A percentile compares a stretch with the other conserved stretches of the same genome.
Conservation (phyloP, 164 flowering plant genomes). For the Pachysandra terminalis region DNA sequence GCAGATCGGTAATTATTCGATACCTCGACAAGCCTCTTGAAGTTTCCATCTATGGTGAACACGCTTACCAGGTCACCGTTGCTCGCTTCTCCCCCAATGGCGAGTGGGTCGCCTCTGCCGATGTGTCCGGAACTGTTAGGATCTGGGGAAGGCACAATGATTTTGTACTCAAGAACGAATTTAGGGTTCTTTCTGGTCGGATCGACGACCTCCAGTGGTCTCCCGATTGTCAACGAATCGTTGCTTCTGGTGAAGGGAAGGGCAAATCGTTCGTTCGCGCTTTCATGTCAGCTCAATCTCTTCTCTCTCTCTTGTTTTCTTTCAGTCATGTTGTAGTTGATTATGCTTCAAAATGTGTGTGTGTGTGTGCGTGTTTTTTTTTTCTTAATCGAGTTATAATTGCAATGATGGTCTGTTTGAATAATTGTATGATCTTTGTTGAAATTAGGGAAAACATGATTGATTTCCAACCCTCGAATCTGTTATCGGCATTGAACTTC, state of each 20-base stretch:
- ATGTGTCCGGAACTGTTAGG: slow-evolving; percentile 82
- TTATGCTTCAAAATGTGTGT: too few species aligned
- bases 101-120: slow-evolving; percentile 99
- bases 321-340: background rate
- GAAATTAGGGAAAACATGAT: too few species aligned
- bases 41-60: slow-evolving; percentile 75
- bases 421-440: too few species aligned
- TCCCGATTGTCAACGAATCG: slow-evolving; percentile 77
- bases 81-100: slow-evolving; percentile 95
- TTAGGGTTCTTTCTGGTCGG: slow-evolving; percentile 80
- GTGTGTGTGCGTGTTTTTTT: too few species aligned
- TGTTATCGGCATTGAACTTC: too few species aligned
- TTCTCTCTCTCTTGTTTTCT: background rate
- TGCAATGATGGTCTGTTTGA: background rate
- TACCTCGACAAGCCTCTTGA: slow-evolving; percentile 69
- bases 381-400: too few species aligned
- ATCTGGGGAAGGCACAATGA: slow-evolving; percentile 86
- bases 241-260: slow-evolving; percentile 91
- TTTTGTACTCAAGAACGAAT: slow-evolving; percentile 80
- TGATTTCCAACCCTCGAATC: too few species aligned
- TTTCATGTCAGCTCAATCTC: slow-evolving; percentile 56
- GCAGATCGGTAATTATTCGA: slow-evolving; percentile 80
- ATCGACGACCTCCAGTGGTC: slow-evolving; percentile 99
- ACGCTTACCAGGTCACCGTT: slow-evolving; percentile 84
- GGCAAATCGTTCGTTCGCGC: slow-evolving; percentile 92